Evolutionary conservation across 1,284 basidiomycete species (phyloP), one percentile per base, ranked within the genome.

Genomic region (Cryptococcus neoformans): DNA sequence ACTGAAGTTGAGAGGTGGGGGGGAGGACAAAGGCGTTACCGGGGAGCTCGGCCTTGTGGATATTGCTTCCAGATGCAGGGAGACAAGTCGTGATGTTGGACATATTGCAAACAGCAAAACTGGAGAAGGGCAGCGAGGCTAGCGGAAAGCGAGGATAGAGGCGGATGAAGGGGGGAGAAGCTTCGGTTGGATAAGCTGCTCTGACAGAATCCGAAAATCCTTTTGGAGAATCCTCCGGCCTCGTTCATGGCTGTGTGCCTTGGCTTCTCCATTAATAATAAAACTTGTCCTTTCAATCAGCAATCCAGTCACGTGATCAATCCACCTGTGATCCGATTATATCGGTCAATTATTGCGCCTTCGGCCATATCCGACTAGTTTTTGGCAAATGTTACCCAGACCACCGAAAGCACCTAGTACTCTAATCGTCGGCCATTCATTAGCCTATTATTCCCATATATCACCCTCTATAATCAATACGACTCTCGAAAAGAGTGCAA

Each of bases 1-100:
- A 93, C 77, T 98, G 93, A 37, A 99, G 86, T 79, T 96, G 92
- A 2, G 89, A 85, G 0, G 93, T 97, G 5, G 76, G 72, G 0
- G 73, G 72, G 2, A 78, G 59, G 9, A 78, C 69, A 38, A 77
- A 59, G 12, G 75, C 75, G 60, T 76, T 76, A 34, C 62, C 56
- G 11, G 74, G 69, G 16, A 75, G 62, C 40, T 68, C 55, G 2
- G 65, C 68, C 42, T 70, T 68, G 54, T 70, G 64, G 36, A 63
- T 61, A 54, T 74, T 72, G 8, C 61, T 65, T 16, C 64, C 63
- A 1, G 69, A 72, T 21, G 69, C 69, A 0, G 67, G 70, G 9
- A 70, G 56, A 39, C 59, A 67, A 28, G 65, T 69, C 14, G 60
- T 60, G 4, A 57, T 62, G 14, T 57, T 59, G 7, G 64, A 28